A percentile compares a stretch with the other conserved stretches of the same genome.
Conservation (phyloP, 768 basidiomycete genomes). For the Tulasnella sp. region DNA sequence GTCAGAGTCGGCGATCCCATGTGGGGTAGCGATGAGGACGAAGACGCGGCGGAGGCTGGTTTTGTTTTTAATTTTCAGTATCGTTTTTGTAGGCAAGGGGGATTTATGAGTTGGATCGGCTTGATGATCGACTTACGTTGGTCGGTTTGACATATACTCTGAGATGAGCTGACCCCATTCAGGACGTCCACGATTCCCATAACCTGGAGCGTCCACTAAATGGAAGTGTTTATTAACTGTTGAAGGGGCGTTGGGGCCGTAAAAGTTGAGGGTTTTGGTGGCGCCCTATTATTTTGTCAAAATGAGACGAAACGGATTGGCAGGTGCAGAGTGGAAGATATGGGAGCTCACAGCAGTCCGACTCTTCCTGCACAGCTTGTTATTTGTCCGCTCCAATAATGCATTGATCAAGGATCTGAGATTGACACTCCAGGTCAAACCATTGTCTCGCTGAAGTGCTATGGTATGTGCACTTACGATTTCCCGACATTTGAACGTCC, state of each 20-base stretch:
- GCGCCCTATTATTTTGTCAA: not conserved
- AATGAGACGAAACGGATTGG: not conserved
- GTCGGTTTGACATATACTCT: not conserved
- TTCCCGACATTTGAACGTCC: not conserved
- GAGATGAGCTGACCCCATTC: constrained; percentile 6
- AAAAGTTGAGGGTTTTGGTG: constrained; percentile 9
- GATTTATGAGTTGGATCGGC: too few species aligned
- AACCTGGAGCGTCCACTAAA: constrained; percentile 9
- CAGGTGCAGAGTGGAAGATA: not conserved
- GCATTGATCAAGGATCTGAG: constrained; percentile 9
- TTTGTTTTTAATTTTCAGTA: too few species aligned
- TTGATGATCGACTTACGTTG: not conserved
- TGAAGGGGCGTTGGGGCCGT: not conserved
- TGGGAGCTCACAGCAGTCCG: not conserved
- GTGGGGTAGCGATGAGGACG: not conserved
- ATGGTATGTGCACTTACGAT: not conserved
- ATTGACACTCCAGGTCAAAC: too few species aligned
- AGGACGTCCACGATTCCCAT: constrained; percentile 3
- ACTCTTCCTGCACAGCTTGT: not conserved
- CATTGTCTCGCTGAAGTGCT: too few species aligned
- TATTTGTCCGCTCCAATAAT: not conserved
- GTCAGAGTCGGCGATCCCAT: not conserved
- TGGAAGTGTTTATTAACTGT: not conserved
- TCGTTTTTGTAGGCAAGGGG: too few species aligned
- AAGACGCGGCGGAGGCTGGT: constrained; percentile 1